Percentiles rank a stretch among this genome's conserved stretches.
These are phyloP conservation scores for Gillenia trifoliata DNA, from an alignment of 306 rosid species.

Conservation along the genomic window DNA sequence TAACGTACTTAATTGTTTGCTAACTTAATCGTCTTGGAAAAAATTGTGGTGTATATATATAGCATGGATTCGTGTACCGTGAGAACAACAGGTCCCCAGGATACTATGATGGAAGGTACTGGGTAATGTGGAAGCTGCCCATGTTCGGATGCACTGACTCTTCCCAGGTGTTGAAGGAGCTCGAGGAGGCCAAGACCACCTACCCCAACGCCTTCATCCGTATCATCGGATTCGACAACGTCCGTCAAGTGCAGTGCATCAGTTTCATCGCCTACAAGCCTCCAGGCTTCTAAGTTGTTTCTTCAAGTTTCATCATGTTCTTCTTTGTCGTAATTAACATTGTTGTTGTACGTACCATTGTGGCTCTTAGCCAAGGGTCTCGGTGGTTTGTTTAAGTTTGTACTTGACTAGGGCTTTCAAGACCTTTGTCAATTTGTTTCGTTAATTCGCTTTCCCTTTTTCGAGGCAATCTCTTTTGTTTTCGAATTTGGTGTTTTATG, in stretches of 20 bases:
- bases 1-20: neutral
- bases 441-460: neutral
- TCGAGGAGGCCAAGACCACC: conserved; percentile 28
- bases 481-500: conserved; percentile 4
- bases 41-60: neutral
- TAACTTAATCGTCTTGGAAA: neutral
- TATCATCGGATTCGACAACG: conserved; percentile 75
- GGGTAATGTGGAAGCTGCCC: conserved; percentile 90
- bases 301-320: neutral
- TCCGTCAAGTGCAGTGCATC: conserved; percentile 76
- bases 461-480: conserved; percentile 6
- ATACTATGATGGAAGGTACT: conserved; percentile 73
- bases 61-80: conserved; percentile 49
- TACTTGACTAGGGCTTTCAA: neutral
- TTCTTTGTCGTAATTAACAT: neutral
- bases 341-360: neutral
- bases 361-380: neutral
- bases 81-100: conserved; percentile 51
- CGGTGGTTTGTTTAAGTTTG: neutral
- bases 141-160: conserved; percentile 67
- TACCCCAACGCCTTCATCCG: conserved; percentile 40
- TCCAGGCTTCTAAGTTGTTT: neutral
- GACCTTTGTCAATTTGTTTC: neutral
- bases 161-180: conserved; percentile 41
- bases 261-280: conserved; percentile 81